A percentile compares a stretch with the other conserved stretches of the same genome.
phyloP scores from a whole-genome alignment of 805 yeast species.

The Tetrapisispora namnaoensis region DNA sequence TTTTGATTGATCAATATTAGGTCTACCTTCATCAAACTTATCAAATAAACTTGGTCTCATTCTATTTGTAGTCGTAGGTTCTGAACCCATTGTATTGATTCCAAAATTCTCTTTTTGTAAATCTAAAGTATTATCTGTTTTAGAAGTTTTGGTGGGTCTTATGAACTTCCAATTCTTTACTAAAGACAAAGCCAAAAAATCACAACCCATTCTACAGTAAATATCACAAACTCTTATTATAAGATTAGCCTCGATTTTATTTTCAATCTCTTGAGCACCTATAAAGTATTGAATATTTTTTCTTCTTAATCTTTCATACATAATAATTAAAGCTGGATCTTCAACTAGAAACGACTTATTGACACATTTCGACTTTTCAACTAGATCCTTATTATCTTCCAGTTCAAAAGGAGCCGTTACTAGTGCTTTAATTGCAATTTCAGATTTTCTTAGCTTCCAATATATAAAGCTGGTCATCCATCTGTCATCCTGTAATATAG shows the following conservation, averaged over 20 bases:
- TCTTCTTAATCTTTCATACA: conserved; percentile 54
- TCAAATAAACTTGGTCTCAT: conserved; percentile 25
- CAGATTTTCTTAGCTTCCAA: conserved; percentile 48
- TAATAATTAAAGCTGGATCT: conserved; percentile 69
- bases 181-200: conserved; percentile 55
- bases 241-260: conserved; percentile 47
- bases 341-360: conserved; percentile 46
- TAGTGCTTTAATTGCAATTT: conserved; percentile 52
- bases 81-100: conserved; percentile 8
- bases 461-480: conserved; percentile 79
- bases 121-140: conserved; percentile 4
- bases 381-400: conserved; percentile 19
- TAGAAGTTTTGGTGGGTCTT: neutral
- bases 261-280: conserved; percentile 37
- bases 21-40: conserved; percentile 12
- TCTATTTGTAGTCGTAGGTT: conserved; percentile 16
- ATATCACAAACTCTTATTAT: conserved; percentile 54
- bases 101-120: conserved; percentile 3
- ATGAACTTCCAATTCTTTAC: conserved; percentile 60
- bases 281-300: conserved; percentile 40
- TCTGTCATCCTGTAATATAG: conserved; percentile 54
- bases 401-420: conserved; percentile 44
- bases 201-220: conserved; percentile 87
- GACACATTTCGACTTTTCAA: conserved; percentile 27
- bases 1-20: neutral